These are phyloP conservation scores for Panellus pusillus DNA, from an alignment of 768 basidiomycete species.

Conservation along the genomic window DNA sequence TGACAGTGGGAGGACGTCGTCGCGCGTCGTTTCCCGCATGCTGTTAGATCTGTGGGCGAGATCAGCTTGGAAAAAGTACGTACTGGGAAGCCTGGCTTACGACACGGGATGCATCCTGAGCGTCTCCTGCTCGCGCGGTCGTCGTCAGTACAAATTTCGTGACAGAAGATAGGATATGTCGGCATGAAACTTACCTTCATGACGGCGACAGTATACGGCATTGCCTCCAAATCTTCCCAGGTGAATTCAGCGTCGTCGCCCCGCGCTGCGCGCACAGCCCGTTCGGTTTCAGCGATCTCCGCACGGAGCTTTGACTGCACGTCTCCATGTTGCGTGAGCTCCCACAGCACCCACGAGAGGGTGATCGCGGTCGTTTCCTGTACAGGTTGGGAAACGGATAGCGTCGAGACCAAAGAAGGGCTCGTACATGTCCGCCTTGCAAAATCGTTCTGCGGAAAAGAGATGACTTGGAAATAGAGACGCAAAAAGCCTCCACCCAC, in stretches of 20 bases:
- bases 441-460: conserved; percentile 7
- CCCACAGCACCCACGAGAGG: conserved; percentile 61
- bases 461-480: background rate
- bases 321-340: conserved; percentile 57
- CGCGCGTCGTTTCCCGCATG: conserved; percentile 47
- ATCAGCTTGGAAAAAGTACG: background rate
- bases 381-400: conserved; percentile 35
- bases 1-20: conserved; percentile 62
- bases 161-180: background rate
- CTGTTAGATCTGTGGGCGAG: conserved; percentile 30
- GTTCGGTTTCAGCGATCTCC: conserved; percentile 49
- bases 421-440: conserved; percentile 8
- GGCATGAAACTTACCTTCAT: conserved; percentile 37
- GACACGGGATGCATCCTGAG: conserved; percentile 56
- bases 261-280: conserved; percentile 27
- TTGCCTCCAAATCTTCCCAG: conserved; percentile 47
- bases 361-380: conserved; percentile 63
- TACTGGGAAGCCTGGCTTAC: conserved; percentile 24
- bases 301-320: conserved; percentile 61
- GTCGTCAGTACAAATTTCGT: background rate
- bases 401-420: background rate
- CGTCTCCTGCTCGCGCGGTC: conserved; percentile 37
- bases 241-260: conserved; percentile 43
- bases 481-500: conserved; percentile 14
- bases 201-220: conserved; percentile 49